phyloP scores from a whole-genome alignment of 2,329 filamentous ascomycete species.

The Aspergillus quadricinctus region DNA sequence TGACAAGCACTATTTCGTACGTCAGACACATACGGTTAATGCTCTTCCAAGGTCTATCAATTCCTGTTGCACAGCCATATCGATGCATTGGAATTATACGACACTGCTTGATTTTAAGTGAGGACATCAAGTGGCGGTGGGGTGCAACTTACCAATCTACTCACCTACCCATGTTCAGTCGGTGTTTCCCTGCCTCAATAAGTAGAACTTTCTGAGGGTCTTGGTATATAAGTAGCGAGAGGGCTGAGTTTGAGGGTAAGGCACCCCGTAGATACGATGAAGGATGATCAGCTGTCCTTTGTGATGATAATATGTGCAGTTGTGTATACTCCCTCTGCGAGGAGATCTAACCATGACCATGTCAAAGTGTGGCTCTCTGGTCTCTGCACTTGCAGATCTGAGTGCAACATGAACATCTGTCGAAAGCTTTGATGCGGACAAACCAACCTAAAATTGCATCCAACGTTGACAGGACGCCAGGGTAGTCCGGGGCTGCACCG shows the following conservation, averaged over 20 bases:
- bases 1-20: neutral
- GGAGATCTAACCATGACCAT: neutral
- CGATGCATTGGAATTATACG: neutral
- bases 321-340: neutral
- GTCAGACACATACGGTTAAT: neutral
- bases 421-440: neutral
- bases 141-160: neutral
- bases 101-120: neutral
- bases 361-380: neutral
- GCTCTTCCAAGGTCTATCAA: neutral
- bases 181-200: neutral
- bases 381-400: neutral
- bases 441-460: neutral
- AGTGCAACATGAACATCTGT: neutral
- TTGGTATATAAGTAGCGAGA: no score
- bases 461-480: neutral
- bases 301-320: no score
- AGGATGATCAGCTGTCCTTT: no score
- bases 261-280: no score
- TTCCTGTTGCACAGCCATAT: neutral
- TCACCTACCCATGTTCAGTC: no score
- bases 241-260: no score
- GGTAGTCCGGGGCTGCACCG: neutral
- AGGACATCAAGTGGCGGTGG: slow-evolving; percentile 10
- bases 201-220: neutral